Percentiles rank a stretch among this genome's conserved stretches.
These are phyloP conservation scores for Boletus fagicola DNA, from an alignment of 768 basidiomycete species.

Conservation along the genomic window DNA sequence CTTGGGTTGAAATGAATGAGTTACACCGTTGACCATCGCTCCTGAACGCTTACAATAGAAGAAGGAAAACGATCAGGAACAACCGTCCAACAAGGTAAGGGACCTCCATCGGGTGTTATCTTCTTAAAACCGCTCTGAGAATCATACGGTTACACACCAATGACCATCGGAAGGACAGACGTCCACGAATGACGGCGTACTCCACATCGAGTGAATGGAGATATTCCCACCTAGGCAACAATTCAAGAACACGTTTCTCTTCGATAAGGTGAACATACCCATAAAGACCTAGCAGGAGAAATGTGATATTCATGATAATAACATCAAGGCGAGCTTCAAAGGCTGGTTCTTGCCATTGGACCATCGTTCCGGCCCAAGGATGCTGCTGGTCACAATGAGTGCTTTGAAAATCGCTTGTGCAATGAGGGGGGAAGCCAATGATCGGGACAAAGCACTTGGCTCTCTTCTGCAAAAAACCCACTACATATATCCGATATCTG, in stretches of 20 bases:
- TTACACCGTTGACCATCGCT: neutral
- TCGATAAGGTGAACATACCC: constrained; percentile 14
- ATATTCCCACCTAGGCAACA: constrained; percentile 26
- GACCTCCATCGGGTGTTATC: constrained; percentile 11
- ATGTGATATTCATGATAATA: constrained; percentile 7
- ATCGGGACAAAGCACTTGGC: neutral
- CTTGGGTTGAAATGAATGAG: constrained; percentile 5
- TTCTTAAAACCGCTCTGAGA: neutral
- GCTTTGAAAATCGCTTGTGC: neutral
- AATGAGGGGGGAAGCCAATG: neutral
- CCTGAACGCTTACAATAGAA: constrained; percentile 14
- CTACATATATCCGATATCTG: neutral
- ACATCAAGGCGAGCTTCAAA: neutral
- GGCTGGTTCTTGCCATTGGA: constrained; percentile 17
- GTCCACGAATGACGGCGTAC: constrained; percentile 22
- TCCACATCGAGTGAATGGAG: constrained; percentile 20
- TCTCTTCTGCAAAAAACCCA: neutral
- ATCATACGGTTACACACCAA: constrained; percentile 15
- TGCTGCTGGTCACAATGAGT: neutral
- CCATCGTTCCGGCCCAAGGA: constrained; percentile 13
- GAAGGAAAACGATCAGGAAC: constrained; percentile 14
- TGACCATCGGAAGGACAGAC: constrained; percentile 26
- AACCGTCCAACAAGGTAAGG: constrained; percentile 27
- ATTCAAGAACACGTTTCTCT: neutral
- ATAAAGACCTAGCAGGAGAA: constrained; percentile 23